Percentiles rank a stretch among this genome's conserved stretches.
Conservation (phyloP, 768 basidiomycete species). For the Termitomyces sp. region DNA sequence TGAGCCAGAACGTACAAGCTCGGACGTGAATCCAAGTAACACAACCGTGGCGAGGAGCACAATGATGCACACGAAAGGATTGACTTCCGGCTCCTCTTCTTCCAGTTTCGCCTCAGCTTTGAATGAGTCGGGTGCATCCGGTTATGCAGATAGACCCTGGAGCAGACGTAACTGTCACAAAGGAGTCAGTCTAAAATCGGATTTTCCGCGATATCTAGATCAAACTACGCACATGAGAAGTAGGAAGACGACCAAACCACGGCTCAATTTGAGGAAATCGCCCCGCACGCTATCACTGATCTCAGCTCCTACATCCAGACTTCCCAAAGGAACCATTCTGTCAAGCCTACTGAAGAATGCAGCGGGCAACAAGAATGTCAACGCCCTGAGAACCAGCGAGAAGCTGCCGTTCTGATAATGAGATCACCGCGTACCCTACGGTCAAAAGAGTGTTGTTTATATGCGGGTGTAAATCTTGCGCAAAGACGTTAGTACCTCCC, state of each 20-base stretch:
- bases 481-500: conserved; percentile 58
- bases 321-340: conserved; percentile 17
- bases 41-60: conserved; percentile 47
- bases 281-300: conserved; percentile 39
- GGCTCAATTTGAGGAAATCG: conserved; percentile 54
- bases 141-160: conserved; percentile 64
- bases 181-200: background rate
- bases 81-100: conserved; percentile 47
- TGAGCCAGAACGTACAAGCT: conserved; percentile 45
- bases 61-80: conserved; percentile 55
- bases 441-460: conserved; percentile 65
- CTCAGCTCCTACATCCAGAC: conserved; percentile 16
- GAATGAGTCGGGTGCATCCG: conserved; percentile 46
- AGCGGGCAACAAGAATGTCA: conserved; percentile 58
- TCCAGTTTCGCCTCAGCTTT: conserved; percentile 33
- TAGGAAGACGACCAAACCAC: conserved; percentile 58
- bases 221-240: conserved; percentile 43
- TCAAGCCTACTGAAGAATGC: conserved; percentile 61
- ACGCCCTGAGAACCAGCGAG: conserved; percentile 35
- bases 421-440: conserved; percentile 42
- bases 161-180: conserved; percentile 49
- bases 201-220: too few relatives aligned
- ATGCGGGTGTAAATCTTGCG: conserved; percentile 64
- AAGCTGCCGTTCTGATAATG: background rate
- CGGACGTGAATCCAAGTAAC: conserved; percentile 62